Evolutionary conservation across 345 rosid genomes (phyloP), one percentile per base, ranked within the genome.

Genomic region (Eucalyptus virginea): DNA sequence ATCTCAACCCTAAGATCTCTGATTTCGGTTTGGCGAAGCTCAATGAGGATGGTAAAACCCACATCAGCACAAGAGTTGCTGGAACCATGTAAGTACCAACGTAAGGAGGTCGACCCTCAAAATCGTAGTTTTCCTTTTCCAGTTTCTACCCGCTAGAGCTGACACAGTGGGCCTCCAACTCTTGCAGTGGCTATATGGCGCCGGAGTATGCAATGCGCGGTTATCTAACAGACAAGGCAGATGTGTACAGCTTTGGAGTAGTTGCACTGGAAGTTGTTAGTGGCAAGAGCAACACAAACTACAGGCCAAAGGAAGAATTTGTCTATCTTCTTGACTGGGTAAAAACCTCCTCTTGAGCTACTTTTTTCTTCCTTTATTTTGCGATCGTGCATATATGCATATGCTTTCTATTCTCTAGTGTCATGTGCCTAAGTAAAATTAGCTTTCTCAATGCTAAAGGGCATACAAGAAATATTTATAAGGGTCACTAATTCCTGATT

Each of bases 1-100:
- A 96, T 91, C 92, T 96, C 52, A 94, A 94, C 88, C 96, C 99
- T 9, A 97, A 97, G 91, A 97, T 97, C 89, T 97, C 99, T 48
- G 98, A 97, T 90, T 97, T 97, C 89, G 99, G 99, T 90, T 88
- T 97, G 90, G 98, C 99, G 34, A 97, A 96, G 95, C 94, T 97
- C 15, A 93, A 93, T 62, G 98, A 97, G 89, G 99, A 95, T 89
- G 98, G 93, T 54, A 92, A 94, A 89, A 94, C 97, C 86, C 99
- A 97, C 93, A 95, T 96, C 91, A 97, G 99, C 90, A 96, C 98
- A 9, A 93, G 98, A 8, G 89, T 97, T 86, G 98, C 99, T 9
- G 98, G 99, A 91, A 97, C 99, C 18, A 91, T 97, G 98, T 97
- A 93, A 93, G 97, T 50, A 89, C 86, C 81, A 80, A 42, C 69